Evolutionary conservation across 2,329 filamentous ascomycete genomes (phyloP), one percentile per base, ranked within the genome.

Genomic region (Hypoxylon sp.): DNA sequence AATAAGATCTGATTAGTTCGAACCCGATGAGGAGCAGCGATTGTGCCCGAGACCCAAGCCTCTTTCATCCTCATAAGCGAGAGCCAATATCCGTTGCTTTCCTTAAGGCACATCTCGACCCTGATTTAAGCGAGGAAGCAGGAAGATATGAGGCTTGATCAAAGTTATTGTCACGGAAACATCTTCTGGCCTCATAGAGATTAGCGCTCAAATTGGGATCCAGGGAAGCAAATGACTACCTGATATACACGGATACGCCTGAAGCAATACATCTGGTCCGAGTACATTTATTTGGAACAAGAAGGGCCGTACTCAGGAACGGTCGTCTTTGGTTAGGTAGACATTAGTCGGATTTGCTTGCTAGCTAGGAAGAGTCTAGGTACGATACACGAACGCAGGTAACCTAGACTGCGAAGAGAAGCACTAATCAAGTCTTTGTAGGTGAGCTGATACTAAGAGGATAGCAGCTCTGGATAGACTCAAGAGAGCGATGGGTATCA

Each of bases 401-500:
- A 52, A 17, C 45, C 46, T 57, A 57, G 32, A 25, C 45, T 45
- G 25, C 13, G 46, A 43, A 57, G 34, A 49, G 21, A 52, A 48
- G 36, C 56, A 45, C 57, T 19, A 14, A 13, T 55, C n/a, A 46
- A 28, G 56, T 50, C 45, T 52, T 13, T 32, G 17, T 36, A 23
- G 9, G 32, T 43, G 21, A 60, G 45, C 36, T 60, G 28, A 14
- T 36, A 2, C 13, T 3, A 30, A 17, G 48, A 36, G 58, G n/a
- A 30, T 23, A 17, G 30, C 30, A 43, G 46, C 45, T 28, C 21
- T 14, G 46, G 36, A 52, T 30, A 55, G 23, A 57, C 41, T 60
- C 55, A 43, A 58, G 53, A 38, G 59, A 68, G 65, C 46, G 46
- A 50, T 57, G 61, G 55, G 50, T 65, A 63, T 70, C 59, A 41